Percentiles rank a stretch among this genome's conserved stretches.
Evolutionary conservation across 1,139 yeast species (phyloP).

Genomic region (Magnusiomyces suaveolens): DNA sequence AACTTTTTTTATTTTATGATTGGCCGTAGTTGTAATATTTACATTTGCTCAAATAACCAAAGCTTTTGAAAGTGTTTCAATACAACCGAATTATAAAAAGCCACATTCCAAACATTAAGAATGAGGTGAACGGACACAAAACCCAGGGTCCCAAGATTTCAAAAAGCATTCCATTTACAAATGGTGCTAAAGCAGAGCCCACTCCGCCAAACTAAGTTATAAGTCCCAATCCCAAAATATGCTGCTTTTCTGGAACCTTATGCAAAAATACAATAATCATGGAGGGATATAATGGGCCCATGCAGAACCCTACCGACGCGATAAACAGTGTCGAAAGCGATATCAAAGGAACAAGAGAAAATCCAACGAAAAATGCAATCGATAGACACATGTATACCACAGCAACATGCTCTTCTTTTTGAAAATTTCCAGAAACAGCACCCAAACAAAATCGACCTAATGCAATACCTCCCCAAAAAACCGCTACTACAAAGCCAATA

Average conservation of each 20-base stretch:
- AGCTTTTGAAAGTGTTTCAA: too few relatives aligned
- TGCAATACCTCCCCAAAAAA: slow-evolving; percentile 65
- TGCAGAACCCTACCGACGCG: slow-evolving; percentile 52
- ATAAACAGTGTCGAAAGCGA: slow-evolving; percentile 32
- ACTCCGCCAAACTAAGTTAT: slow-evolving; percentile 74
- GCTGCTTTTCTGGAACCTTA: slow-evolving; percentile 50
- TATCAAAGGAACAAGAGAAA: slow-evolving; percentile 27
- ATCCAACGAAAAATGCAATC: slow-evolving; percentile 21
- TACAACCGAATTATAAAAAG: too few relatives aligned
- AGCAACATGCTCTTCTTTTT: slow-evolving; percentile 22
- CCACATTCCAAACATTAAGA: too few relatives aligned
- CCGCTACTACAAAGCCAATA: slow-evolving; percentile 59
- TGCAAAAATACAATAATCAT: slow-evolving; percentile 57
- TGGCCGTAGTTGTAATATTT: too few relatives aligned
- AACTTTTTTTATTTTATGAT: too few relatives aligned
- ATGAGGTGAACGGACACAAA: slow-evolving; percentile 29
- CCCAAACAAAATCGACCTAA: slow-evolving; percentile 46
- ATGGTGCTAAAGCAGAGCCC: slow-evolving; percentile 52
- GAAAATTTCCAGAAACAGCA: slow-evolving; percentile 24
- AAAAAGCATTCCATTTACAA: slow-evolving; percentile 28
- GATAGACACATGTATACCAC: slow-evolving; percentile 20
- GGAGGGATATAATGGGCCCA: slow-evolving; percentile 79
- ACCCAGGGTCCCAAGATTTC: slow-evolving; percentile 23
- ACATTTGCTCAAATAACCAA: too few relatives aligned
- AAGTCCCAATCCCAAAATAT: slow-evolving; percentile 63